Evolutionary conservation across 257 asterid genomes (phyloP).

Genomic region (Anisodus acutangulus): DNA sequence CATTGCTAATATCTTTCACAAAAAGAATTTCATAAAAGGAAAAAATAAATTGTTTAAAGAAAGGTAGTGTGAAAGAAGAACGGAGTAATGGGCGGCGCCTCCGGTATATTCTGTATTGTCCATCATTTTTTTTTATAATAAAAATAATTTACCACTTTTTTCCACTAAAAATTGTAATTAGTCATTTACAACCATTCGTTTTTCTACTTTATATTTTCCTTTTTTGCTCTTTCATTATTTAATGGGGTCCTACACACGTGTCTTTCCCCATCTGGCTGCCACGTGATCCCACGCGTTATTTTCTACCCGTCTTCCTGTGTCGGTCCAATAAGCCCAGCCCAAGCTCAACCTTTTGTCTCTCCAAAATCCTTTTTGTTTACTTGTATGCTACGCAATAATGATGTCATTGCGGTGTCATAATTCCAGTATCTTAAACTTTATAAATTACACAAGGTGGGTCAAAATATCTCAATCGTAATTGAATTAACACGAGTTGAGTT

Average conservation of each 20-base stretch:
- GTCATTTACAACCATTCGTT: neutral
- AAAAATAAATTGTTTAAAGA: neutral
- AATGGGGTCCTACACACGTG: neutral
- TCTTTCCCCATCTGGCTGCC: slow-evolving; percentile 37
- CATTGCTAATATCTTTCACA: neutral
- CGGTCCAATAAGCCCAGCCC: slow-evolving; percentile 12
- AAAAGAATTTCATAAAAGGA: neutral
- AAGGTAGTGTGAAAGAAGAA: neutral
- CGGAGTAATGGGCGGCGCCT: slow-evolving; percentile 21
- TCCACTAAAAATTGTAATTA: slow-evolving; percentile 24
- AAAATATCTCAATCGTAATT: no score
- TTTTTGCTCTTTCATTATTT: neutral
- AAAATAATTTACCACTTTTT: neutral
- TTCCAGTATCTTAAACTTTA: neutral
- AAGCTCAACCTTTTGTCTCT: slow-evolving; percentile 3
- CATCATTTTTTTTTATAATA: neutral
- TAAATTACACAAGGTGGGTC: neutral
- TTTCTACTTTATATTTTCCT: neutral
- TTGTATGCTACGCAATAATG: slow-evolving; percentile 19
- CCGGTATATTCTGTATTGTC: neutral
- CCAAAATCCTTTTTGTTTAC: slow-evolving; percentile 6
- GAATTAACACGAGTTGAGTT: no score
- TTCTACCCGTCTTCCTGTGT: neutral
- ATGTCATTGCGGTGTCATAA: slow-evolving; percentile 44
- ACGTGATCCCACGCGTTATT: slow-evolving; percentile 36